These are phyloP conservation scores for Leishmania lainsoni DNA, from an alignment of 208 protist species.

Conservation along the genomic window DNA sequence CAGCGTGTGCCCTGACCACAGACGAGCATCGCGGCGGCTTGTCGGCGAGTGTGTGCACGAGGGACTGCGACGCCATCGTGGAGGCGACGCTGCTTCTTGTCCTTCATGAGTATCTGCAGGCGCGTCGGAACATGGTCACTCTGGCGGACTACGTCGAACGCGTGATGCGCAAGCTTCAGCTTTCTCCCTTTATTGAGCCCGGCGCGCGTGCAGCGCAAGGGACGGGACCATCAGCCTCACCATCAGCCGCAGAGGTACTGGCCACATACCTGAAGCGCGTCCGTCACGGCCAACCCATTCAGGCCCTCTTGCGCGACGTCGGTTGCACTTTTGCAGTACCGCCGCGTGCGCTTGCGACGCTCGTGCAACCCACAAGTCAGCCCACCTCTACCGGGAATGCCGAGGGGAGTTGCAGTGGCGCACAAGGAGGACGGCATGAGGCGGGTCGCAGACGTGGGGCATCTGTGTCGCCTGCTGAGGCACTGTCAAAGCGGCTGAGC, in stretches of 20 bases:
- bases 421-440: background rate
- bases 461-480: background rate
- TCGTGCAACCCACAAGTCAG: background rate
- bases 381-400: background rate
- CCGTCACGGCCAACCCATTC: conserved; percentile 27
- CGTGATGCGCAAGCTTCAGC: conserved; percentile 59
- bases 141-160: conserved; percentile 70
- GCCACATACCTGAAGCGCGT: conserved; percentile 17
- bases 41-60: background rate
- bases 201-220: background rate
- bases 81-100: conserved; percentile 57
- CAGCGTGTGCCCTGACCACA: conserved; percentile 22
- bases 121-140: conserved; percentile 52
- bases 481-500: conserved; percentile 23
- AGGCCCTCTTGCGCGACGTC: conserved; percentile 51
- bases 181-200: conserved; percentile 12
- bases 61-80: conserved; percentile 26
- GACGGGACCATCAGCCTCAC: background rate
- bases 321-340: conserved; percentile 68
- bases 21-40: background rate
- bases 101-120: conserved; percentile 62
- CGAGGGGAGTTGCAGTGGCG: background rate
- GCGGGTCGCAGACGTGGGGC: background rate
- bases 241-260: conserved; percentile 12
- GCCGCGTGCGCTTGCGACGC: conserved; percentile 28